Base-by-base conservation (phyloP, 2,329 filamentous ascomycete species). In the Coniella lustricola region DNA sequence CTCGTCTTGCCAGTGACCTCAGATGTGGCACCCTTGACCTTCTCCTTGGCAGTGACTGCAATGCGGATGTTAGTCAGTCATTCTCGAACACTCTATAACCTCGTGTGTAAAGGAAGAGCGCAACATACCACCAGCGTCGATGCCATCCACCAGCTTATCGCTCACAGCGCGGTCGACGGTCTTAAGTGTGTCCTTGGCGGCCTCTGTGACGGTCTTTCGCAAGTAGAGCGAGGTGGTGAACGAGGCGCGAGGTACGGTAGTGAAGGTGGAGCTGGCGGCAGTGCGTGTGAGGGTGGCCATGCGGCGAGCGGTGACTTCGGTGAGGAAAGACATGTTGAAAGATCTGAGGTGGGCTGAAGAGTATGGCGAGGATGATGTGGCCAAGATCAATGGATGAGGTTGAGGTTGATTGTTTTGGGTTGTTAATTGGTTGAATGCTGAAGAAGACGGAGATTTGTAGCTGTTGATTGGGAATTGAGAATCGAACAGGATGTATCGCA, bases 131-230 rank as follows among this genome's bases (percentile, higher is more conserved):
- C 75, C 74, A 40, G 70, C 67, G 56, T 84, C 71, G 60, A 85
- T 80, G 14, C 77, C 79, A 34, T 79, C 76, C 22, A 82, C 75
- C 16, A 84, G 60, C 60, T 80, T 82, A 60, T 81, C 75, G 51
- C 75, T 74, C 36, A 84, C 77, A 43, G 67, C 71, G 25, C 77
- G 71, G 66, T 84, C 78, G 5, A 82, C 77, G 5, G 65, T 67
- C 65, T 83, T 81, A 49, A 78, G 63, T 3, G 72, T 72, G 53
- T 84, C 79, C 64, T 82, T 84, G 57, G 76, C 74, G 0, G 70
- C 56, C 49, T 82, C 76, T 44, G 74, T 67, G 3, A 72, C 66
- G 9, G 70, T 67, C 66, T 79, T 81, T 40, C 68, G 68, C 8
- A 64, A 55, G 2, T 63, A 61, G 9, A 69, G 54, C 44, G 67